Base-by-base conservation (phyloP, 1,284 basidiomycete species). In the Austropuccinia psidii region DNA sequence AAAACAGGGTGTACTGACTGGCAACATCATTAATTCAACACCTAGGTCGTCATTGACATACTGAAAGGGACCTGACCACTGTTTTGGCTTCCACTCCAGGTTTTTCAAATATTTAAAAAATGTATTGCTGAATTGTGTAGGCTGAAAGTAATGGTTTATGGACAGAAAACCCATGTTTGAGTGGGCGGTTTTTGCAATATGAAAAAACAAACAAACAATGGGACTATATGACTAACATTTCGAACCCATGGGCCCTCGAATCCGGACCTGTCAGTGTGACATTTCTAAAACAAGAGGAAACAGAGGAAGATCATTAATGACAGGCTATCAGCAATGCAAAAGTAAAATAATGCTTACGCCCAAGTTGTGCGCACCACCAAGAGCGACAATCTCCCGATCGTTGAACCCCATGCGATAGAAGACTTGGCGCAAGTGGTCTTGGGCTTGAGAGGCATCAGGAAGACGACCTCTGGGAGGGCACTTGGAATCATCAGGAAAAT, bases 371-470 rank as follows among this genome's bases (percentile, higher is more conserved):
- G 85, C 85, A 4, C 85, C 85, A 17, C 81, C 83, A 4, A 86
- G 81, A 0, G 85, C 84, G 13, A 86, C 85, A 33, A 85, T 85
- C 79, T 86, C 85, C 77, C 84, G 81, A 75, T 82, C 84, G 75
- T 82, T 83, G 79, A 84, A 85, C 55, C 84, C 84, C 83, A 85
- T 84, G 57, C 84, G 79, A 55, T 83, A 81, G 77, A 84, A 84
- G 72, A 85, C 80, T 73, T 83, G 79, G 37, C 84, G 79, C 31
- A 85, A 78, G 77, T 84, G 84, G 76, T 83, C 81, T 1, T 82
- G 80, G 29, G 82, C 84, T 75, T 82, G 78, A 0, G 83, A 81
- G 24, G 81, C 84, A 77, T 85, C 84, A 6, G 84, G 84, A 39
- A 85, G 79, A 66, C 83, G 79, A 58, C 81, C 74, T 79, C 83